Evolutionary conservation across 176 grass and related monocot genomes (phyloP).

Genomic region (Musa beccarii): DNA sequence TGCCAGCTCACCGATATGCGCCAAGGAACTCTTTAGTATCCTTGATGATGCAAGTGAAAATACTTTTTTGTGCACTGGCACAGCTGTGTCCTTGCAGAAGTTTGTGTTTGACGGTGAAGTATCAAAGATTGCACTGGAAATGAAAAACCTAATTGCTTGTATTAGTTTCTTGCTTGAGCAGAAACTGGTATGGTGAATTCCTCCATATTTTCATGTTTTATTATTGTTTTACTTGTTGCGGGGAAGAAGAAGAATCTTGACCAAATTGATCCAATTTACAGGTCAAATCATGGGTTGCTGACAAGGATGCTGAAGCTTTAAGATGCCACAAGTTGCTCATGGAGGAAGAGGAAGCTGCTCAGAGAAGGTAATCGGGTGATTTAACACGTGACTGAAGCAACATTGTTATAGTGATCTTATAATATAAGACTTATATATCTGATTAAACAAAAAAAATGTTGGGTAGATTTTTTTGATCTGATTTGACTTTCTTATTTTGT

Average conservation of each 20-base stretch:
- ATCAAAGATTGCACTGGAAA: conserved; percentile 57
- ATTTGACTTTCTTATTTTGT: too few relatives aligned
- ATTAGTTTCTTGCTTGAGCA: conserved; percentile 74
- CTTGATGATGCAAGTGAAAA: conserved; percentile 89
- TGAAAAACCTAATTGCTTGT: conserved; percentile 79
- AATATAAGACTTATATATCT: neutral
- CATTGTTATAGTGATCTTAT: neutral
- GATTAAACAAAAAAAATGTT: neutral
- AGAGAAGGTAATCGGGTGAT: conserved; percentile 54
- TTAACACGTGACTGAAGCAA: neutral
- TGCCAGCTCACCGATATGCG: conserved; percentile 43
- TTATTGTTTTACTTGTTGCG: conserved; percentile 6
- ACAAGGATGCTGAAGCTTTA: conserved; percentile 81
- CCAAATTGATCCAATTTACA: conserved; percentile 25
- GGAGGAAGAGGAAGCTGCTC: conserved; percentile 91
- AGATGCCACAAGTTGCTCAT: conserved; percentile 84
- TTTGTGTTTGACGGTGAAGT: conserved; percentile 75
- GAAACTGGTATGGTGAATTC: conserved; percentile 53
- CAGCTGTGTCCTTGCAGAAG: conserved; percentile 50
- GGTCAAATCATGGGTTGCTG: conserved; percentile 71
- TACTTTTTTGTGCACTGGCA: conserved; percentile 71
- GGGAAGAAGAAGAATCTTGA: neutral
- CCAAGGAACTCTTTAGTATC: conserved; percentile 60
- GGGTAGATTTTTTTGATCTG: neutral
- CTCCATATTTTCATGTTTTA: neutral